Conservation (phyloP, 805 yeast genomes). For the Monosporozyma siamensis region DNA sequence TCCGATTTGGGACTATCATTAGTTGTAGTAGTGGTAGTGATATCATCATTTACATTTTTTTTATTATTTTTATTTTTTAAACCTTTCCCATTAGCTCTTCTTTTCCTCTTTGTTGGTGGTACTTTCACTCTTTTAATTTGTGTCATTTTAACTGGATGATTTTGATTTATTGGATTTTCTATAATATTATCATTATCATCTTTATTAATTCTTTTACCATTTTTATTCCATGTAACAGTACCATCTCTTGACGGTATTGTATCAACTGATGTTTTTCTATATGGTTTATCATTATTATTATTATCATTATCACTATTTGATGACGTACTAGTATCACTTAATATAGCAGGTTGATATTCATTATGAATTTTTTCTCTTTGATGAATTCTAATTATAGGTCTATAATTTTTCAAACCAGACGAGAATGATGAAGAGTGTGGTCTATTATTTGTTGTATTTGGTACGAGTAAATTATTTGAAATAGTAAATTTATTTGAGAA, state of each 20-base stretch:
- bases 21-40: not conserved
- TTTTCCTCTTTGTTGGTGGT: not conserved
- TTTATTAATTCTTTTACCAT: constrained; percentile 24
- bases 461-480: not conserved
- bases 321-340: too few species aligned
- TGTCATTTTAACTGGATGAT: too few species aligned
- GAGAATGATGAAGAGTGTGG: constrained; percentile 25
- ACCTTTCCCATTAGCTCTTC: not conserved
- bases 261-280: not conserved
- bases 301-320: not conserved
- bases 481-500: too few species aligned
- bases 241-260: constrained; percentile 3
- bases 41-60: not conserved
- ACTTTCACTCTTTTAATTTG: constrained; percentile 9
- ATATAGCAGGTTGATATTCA: not conserved
- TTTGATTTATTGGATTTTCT: too few species aligned
- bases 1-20: not conserved
- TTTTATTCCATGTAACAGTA: constrained; percentile 29
- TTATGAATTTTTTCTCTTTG: constrained; percentile 11
- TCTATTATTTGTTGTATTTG: constrained; percentile 10
- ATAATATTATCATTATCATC: constrained; percentile 11
- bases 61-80: not conserved
- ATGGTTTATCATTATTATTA: not conserved
- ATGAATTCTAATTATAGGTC: constrained; percentile 23
- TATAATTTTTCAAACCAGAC: constrained; percentile 8